A percentile compares a stretch with the other conserved stretches of the same genome.
phyloP scores from a whole-genome alignment of 1,139 yeast genomes.

The Candida anutae region DNA sequence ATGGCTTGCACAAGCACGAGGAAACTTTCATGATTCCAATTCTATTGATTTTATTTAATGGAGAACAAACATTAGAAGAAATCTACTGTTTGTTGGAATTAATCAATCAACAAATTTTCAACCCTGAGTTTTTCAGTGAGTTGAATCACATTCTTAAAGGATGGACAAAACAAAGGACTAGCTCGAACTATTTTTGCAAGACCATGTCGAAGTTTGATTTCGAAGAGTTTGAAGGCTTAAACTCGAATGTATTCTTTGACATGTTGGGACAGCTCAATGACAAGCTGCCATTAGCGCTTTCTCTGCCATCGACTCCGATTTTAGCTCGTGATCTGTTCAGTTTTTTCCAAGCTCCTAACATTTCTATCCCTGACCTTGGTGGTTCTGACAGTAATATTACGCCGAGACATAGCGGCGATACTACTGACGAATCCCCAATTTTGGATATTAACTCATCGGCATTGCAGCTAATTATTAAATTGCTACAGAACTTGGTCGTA shows the following conservation, averaged over 20 bases:
- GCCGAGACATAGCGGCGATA: conserved; percentile 5
- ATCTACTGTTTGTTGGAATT: conserved; percentile 27
- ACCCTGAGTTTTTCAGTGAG: conserved; percentile 17
- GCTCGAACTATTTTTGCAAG: conserved; percentile 12
- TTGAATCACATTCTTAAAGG: conserved; percentile 19
- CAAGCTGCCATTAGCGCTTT: conserved; percentile 34
- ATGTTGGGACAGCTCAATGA: conserved; percentile 33
- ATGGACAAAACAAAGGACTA: conserved; percentile 19
- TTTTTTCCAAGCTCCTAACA: conserved; percentile 3
- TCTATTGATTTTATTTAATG: conserved; percentile 23
- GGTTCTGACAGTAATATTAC: conserved; percentile 4
- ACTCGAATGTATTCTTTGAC: conserved; percentile 24
- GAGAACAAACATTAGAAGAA: conserved; percentile 15
- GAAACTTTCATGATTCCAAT: conserved; percentile 35
- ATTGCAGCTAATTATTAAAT: conserved; percentile 19
- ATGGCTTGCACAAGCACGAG: conserved; percentile 33
- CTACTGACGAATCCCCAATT: conserved; percentile 3
- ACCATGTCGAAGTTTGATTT: conserved; percentile 16
- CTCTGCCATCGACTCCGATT: conserved; percentile 40
- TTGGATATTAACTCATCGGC: conserved; percentile 17
- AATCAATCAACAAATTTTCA: conserved; percentile 26
- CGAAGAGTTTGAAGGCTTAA: conserved; percentile 28
- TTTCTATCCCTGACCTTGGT: conserved; percentile 1
- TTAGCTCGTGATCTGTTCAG: conserved; percentile 13
- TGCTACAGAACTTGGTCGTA: conserved; percentile 29